Conservation (phyloP, 1,139 yeast genomes). For the Meyerozyma elateridarum region DNA sequence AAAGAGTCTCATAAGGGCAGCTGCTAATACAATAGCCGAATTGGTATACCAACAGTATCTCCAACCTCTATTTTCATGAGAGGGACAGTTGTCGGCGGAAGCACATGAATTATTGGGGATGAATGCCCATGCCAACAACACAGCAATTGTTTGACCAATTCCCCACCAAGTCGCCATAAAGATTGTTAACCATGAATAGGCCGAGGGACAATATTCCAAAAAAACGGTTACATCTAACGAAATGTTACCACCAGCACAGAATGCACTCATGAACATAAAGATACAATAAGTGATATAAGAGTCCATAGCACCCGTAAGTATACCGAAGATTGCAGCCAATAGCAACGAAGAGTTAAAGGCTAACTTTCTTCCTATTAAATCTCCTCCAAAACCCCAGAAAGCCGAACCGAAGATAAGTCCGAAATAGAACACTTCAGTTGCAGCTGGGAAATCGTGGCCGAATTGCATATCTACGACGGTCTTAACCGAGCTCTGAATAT, state of each 20-base stretch:
- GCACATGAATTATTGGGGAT: conserved; percentile 26
- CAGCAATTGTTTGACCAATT: conserved; percentile 31
- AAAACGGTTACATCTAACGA: conserved; percentile 28
- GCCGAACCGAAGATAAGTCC: conserved; percentile 10
- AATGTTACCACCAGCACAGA: conserved; percentile 28
- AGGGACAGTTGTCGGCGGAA: conserved; percentile 26
- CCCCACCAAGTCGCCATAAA: conserved; percentile 37
- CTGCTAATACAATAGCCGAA: conserved; percentile 25
- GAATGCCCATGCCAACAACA: conserved; percentile 29
- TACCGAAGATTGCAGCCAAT: conserved; percentile 20
- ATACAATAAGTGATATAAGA: conserved; percentile 25
- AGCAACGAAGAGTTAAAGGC: conserved; percentile 23
- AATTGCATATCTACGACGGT: conserved; percentile 29
- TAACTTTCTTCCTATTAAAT: conserved; percentile 22
- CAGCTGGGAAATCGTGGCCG: conserved; percentile 16
- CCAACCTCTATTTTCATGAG: conserved; percentile 31
- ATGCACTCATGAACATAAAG: conserved; percentile 20
- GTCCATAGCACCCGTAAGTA: conserved; percentile 27
- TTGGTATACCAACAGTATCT: conserved; percentile 32
- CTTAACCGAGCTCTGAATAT: conserved; percentile 40
- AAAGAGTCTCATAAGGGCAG: conserved; percentile 25
- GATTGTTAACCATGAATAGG: conserved; percentile 23
- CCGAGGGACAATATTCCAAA: conserved; percentile 24
- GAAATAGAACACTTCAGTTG: conserved; percentile 13
- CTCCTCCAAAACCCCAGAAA: conserved; percentile 21